phyloP scores from a whole-genome alignment of 2,329 filamentous ascomycete species.

The Cadophora malorum region DNA sequence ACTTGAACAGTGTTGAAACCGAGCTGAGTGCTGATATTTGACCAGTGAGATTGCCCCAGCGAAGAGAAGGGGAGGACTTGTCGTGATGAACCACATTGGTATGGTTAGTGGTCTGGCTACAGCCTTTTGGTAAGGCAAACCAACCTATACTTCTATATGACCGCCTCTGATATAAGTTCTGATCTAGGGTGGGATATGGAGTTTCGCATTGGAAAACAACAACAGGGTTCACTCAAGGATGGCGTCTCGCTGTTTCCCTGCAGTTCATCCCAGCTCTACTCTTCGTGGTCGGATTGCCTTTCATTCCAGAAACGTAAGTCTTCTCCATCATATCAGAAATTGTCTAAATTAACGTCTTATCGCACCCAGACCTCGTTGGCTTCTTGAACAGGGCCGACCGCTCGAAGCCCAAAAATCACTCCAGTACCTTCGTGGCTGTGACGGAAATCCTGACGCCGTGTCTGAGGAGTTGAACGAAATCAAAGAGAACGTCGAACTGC shows the following conservation, averaged over 20 bases:
- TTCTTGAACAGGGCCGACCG: constrained; percentile 56
- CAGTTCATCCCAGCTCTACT: constrained; percentile 58
- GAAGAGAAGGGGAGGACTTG: constrained; percentile 58
- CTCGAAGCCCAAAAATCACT: constrained; percentile 54
- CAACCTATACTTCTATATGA: background rate
- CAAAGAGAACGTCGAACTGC: constrained; percentile 48
- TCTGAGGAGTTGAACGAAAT: constrained; percentile 52
- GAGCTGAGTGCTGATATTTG: background rate
- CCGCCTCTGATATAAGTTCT: too few relatives aligned
- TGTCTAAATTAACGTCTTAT: background rate
- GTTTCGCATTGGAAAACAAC: constrained; percentile 58
- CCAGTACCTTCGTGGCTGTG: constrained; percentile 53
- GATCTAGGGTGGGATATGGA: constrained; percentile 59
- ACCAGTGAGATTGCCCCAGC: constrained; percentile 61
- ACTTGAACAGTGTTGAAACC: background rate
- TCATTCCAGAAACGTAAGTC: constrained; percentile 60
- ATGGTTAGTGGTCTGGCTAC: constrained; percentile 60
- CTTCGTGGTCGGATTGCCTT: constrained; percentile 58
- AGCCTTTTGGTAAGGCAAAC: constrained; percentile 57
- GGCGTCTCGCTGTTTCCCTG: constrained; percentile 59
- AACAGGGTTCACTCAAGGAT: constrained; percentile 54
- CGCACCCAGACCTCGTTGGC: constrained; percentile 58
- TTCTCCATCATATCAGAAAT: background rate
- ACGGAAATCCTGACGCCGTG: constrained; percentile 49
- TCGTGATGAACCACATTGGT: constrained; percentile 65